phyloP scores from a whole-genome alignment of 305 asterid species.

The Nicotiana rustica region DNA sequence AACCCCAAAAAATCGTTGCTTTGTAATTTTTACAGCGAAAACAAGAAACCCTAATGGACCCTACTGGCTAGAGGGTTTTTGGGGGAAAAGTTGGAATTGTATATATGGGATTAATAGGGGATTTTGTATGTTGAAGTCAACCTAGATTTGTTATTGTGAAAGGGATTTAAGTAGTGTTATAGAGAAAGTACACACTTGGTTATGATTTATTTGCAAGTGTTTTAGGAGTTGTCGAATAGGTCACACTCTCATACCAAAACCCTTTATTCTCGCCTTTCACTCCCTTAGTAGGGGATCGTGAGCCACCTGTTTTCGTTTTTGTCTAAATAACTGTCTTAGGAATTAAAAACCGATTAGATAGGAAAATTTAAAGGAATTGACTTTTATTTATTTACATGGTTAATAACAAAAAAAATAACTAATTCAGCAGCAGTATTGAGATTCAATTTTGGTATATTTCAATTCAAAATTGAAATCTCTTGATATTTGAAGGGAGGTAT shows the following conservation, averaged over 20 bases:
- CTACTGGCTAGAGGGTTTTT: slow-evolving; percentile 9
- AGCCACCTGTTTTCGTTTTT: background rate
- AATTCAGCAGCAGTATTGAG: background rate
- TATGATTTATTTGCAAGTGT: background rate
- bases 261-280: background rate
- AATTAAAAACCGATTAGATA: background rate
- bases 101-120: background rate
- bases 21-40: slow-evolving; percentile 31
- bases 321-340: background rate
- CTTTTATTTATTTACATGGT: background rate
- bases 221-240: slow-evolving; percentile 15
- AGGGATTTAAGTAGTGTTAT: too few relatives aligned
- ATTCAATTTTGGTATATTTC: background rate
- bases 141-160: background rate
- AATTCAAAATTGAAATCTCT: too few relatives aligned
- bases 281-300: background rate
- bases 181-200: background rate
- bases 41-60: slow-evolving; percentile 1
- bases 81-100: slow-evolving; percentile 18
- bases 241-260: background rate
- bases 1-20: background rate
- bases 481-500: too few relatives aligned
- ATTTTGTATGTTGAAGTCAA: background rate
- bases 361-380: background rate
- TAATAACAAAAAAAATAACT: too few relatives aligned